Percentiles rank a stretch among this genome's conserved stretches.
Conservation (phyloP, 2,329 filamentous ascomycete species). For the Colletotrichum sp. region DNA sequence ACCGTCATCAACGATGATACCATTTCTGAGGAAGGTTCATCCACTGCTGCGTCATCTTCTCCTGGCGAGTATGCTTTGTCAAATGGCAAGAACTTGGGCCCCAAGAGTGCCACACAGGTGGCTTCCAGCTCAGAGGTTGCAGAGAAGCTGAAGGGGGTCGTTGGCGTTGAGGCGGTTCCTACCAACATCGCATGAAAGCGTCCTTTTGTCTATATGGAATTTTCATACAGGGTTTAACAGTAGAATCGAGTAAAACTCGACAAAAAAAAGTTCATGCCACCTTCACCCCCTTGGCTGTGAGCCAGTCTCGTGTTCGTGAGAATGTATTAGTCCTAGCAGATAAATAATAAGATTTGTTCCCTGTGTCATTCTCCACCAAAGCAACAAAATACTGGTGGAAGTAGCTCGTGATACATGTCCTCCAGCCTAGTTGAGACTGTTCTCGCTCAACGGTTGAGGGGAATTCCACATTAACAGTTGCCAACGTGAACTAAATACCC, state of each 20-base stretch:
- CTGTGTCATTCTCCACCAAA: not conserved
- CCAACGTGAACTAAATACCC: rapidly evolving
- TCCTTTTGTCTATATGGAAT: not conserved
- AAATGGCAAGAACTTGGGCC: not conserved
- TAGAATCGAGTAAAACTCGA: not conserved
- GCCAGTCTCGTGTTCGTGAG: not conserved
- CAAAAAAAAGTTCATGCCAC: not conserved
- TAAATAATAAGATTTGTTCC: rapidly evolving
- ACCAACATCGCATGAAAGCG: not conserved
- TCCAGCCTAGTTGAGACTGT: no score
- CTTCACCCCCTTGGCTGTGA: not conserved
- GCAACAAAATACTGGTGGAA: no score
- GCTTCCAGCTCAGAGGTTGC: not conserved
- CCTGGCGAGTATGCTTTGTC: slow-evolving; percentile 5
- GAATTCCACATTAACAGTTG: not conserved
- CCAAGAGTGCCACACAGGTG: not conserved
- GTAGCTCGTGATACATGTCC: no score
- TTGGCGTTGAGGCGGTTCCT: not conserved
- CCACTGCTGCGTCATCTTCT: not conserved
- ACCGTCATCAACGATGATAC: not conserved
- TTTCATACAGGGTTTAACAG: not conserved
- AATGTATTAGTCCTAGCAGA: not conserved
- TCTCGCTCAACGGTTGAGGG: not conserved
- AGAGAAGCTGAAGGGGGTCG: not conserved
- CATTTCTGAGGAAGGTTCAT: not conserved